Base-by-base conservation (phyloP, 2,329 filamentous ascomycete genomes). In the Ophiostoma ips region DNA sequence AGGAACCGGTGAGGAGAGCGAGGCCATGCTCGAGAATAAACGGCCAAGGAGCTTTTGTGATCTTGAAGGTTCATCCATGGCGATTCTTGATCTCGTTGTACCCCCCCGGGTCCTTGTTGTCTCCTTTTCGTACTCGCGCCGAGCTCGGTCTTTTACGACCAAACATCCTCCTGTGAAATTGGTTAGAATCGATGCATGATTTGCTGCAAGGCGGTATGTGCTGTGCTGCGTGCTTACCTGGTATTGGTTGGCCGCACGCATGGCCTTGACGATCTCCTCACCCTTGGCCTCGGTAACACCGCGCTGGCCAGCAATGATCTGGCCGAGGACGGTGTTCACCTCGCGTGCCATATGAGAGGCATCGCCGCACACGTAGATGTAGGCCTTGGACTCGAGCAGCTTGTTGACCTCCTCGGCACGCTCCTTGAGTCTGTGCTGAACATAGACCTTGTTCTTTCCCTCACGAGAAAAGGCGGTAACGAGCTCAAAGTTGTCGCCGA, bases 351-450 rank as follows among this genome's bases (percentile, higher is more conserved):
- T 95, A 71, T 95, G 89, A 51, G 92, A 86, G 1, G 94, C 94
- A 63, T 98, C 92, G 69, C 92, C 92, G 61, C 94, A 98, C 52
- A 98, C 90, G 65, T 98, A 98, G 66, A 98, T 89, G 68, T 92
- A 95, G 5, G 87, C 92, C 65, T 89, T 85, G 66, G 88, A 74
- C 58, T 84, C 74, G 10, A 98, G 74, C 1, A 98, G 78, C 56
- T 90, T 81, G 68, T 94, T 90, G 68, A 98, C 76, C 60, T 95
- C 80, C 60, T 85, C 77, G 52, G 85, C 81, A 47, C 81, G 75
- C 66, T 96, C 87, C 68, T 85, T 83, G 53, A 98, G 75, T 55
- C 85, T 78, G 68, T 98, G 88, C 69, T 98, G 92, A 19, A 98
- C 92, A 63, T 98, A 98, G 35, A 98, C 86, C 70, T 98, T 98